Conservation (phyloP, 108 stramenopile genomes). For the Licmophora abbreviata region DNA sequence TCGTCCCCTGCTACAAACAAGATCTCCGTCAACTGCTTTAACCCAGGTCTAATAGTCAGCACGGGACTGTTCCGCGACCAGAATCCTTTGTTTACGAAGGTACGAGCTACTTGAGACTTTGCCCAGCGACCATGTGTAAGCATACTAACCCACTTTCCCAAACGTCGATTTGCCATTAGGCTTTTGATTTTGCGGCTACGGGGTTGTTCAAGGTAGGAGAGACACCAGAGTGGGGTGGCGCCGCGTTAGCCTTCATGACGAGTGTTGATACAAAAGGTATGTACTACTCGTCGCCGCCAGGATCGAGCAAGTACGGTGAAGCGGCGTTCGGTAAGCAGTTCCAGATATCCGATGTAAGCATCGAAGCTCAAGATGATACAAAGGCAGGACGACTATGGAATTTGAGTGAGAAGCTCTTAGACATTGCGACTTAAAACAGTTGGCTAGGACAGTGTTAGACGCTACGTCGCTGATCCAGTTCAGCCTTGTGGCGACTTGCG, state of each 20-base stretch:
- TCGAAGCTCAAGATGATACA: conserved; percentile 63
- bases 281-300: conserved; percentile 58
- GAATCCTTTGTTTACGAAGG: conserved; percentile 68
- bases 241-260: conserved; percentile 72
- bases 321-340: conserved; percentile 75
- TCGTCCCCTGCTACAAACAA: conserved; percentile 20
- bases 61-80: conserved; percentile 86
- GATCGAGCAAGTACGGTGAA: conserved; percentile 70
- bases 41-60: conserved; percentile 74
- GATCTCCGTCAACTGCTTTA: conserved; percentile 67
- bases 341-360: conserved; percentile 31
- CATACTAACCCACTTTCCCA: conserved; percentile 9
- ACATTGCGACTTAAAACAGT: conserved; percentile 8
- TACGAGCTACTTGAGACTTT: conserved; percentile 6
- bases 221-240: conserved; percentile 64
- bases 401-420: conserved; percentile 61
- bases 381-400: conserved; percentile 72
- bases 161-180: not conserved
- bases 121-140: conserved; percentile 1
- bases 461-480: conserved; percentile 12
- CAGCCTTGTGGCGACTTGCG: conserved; percentile 23
- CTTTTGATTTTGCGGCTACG: conserved; percentile 63
- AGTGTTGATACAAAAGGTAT: conserved; percentile 28
- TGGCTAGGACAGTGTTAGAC: no score
- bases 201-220: conserved; percentile 61